Evolutionary conservation across 2,329 filamentous ascomycete genomes (phyloP).

Genomic region (Endothia cerciana): DNA sequence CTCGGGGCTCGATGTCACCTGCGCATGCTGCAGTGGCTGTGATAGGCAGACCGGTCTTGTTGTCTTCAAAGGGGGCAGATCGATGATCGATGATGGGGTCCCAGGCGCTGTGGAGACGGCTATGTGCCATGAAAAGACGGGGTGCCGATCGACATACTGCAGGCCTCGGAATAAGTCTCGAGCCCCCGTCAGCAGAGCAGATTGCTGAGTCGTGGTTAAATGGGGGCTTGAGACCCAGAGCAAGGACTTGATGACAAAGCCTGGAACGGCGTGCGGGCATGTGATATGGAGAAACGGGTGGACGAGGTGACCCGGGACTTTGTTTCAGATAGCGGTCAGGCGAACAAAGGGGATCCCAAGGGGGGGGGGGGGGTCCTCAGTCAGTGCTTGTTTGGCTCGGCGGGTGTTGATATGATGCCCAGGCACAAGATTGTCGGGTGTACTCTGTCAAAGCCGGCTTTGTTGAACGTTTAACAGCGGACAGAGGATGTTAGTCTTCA

Average conservation of each 20-base stretch:
- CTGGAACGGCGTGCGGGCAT: neutral
- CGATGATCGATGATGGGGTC: neutral
- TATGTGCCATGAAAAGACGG: neutral
- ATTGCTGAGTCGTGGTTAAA: slow-evolving; percentile 2
- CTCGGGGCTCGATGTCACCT: neutral
- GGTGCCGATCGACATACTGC: neutral
- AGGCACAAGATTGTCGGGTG: neutral
- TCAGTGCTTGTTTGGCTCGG: neutral
- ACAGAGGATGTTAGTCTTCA: neutral
- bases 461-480: neutral
- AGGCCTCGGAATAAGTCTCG: neutral
- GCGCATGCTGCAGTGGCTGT: neutral
- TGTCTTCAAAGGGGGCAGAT: neutral
- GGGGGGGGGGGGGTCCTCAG: neutral
- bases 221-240: slow-evolving; percentile 13
- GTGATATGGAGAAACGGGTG: slow-evolving; percentile 8
- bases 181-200: neutral
- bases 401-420: neutral
- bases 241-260: slow-evolving; percentile 9
- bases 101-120: neutral
- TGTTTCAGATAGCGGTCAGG: slow-evolving; percentile 25
- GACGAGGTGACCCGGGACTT: slow-evolving; percentile 10
- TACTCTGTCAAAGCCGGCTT: neutral
- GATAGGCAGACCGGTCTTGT: slow-evolving; percentile 5
- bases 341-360: slow-evolving; percentile 11